Percentiles rank a stretch among this genome's conserved stretches.
Conservation (phyloP, 225 moss, liverwort and hornwort species). For the Bryum argenteum region DNA sequence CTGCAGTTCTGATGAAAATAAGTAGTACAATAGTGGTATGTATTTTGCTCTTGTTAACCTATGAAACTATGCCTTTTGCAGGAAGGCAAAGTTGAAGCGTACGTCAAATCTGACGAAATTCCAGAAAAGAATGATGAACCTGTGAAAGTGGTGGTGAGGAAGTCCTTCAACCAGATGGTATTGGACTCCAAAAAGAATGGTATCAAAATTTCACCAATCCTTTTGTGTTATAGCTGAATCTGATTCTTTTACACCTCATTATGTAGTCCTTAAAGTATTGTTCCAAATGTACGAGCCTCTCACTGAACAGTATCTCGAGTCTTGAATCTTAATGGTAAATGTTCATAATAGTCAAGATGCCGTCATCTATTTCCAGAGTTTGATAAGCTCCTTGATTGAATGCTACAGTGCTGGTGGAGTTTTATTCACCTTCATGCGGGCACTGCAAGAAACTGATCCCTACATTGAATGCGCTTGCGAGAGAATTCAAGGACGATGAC, state of each 20-base stretch:
- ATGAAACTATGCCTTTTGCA: slow-evolving; percentile 28
- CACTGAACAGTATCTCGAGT: not conserved
- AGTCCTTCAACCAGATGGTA: slow-evolving; percentile 65
- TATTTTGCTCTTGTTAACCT: slow-evolving; percentile 1
- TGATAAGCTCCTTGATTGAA: slow-evolving; percentile 32
- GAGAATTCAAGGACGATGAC: slow-evolving; percentile 60
- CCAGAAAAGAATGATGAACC: slow-evolving; percentile 83
- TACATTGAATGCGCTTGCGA: slow-evolving; percentile 75
- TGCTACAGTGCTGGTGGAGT: slow-evolving; percentile 77
- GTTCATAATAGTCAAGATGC: not conserved
- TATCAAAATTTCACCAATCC: slow-evolving; percentile 23
- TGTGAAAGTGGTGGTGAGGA: slow-evolving; percentile 83
- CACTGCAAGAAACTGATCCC: slow-evolving; percentile 92
- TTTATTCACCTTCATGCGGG: slow-evolving; percentile 97
- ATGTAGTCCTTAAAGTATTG: not conserved
- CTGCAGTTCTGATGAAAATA: slow-evolving; percentile 6
- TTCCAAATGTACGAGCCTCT: not conserved
- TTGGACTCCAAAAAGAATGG: slow-evolving; percentile 77
- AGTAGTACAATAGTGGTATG: slow-evolving; percentile 1
- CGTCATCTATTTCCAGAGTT: slow-evolving; percentile 15
- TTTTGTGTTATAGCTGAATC: not conserved
- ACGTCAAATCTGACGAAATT: slow-evolving; percentile 81
- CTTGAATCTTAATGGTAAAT: not conserved
- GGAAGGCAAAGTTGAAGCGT: slow-evolving; percentile 76
- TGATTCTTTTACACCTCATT: not conserved